Percentiles rank a stretch among this genome's conserved stretches.
Conservation (phyloP, 305 asterid genomes). For the Fraxinus baroniana region DNA sequence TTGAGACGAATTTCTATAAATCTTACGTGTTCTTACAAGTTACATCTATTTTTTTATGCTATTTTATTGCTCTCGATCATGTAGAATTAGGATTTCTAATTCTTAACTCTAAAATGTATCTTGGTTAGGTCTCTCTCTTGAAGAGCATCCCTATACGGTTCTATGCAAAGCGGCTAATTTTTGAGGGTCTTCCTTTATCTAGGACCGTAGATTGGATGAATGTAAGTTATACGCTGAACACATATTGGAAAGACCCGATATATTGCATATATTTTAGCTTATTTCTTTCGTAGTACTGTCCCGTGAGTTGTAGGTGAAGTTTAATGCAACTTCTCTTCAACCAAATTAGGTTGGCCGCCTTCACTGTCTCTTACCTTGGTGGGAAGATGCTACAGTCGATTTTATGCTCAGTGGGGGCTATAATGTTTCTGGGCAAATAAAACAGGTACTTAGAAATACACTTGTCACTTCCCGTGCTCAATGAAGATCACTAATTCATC, state of each 20-base stretch:
- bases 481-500: neutral
- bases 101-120: neutral
- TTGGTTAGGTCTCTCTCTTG: slow-evolving; percentile 61
- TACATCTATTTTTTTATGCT: neutral
- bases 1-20: no score
- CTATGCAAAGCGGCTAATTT: slow-evolving; percentile 54
- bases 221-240: slow-evolving; percentile 40
- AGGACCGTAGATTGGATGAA: slow-evolving; percentile 61
- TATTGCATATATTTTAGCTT: neutral
- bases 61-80: neutral
- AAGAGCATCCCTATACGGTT: slow-evolving; percentile 70
- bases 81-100: neutral
- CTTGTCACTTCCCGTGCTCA: slow-evolving; percentile 1
- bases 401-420: slow-evolving; percentile 87
- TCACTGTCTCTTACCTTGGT: slow-evolving; percentile 90
- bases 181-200: slow-evolving; percentile 53
- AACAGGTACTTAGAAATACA: slow-evolving; percentile 37
- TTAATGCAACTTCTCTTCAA: slow-evolving; percentile 13
- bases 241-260: neutral
- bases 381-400: slow-evolving; percentile 80
- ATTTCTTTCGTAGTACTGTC: neutral
- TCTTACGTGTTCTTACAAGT: no score
- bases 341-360: slow-evolving; percentile 65
- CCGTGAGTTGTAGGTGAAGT: neutral
- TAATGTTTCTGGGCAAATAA: slow-evolving; percentile 55